Evolutionary conservation across 108 stramenopile genomes (phyloP).

Genomic region (Skeletonema tropicum): DNA sequence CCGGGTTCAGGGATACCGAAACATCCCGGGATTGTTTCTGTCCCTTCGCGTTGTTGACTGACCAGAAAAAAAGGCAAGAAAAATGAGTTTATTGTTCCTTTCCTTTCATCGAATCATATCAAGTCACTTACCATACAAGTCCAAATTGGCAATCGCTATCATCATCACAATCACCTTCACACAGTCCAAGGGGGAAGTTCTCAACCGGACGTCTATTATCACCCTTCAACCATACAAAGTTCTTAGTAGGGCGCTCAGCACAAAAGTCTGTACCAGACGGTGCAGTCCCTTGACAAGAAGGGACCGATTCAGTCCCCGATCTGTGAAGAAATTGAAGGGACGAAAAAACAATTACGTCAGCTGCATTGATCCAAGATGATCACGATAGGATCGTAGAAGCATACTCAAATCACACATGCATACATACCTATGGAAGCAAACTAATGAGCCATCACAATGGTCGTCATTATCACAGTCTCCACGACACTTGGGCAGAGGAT

Average conservation of each 20-base stretch:
- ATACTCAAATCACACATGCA: no score
- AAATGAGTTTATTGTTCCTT: not conserved
- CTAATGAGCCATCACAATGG: not conserved
- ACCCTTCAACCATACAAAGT: not conserved
- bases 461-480: not conserved
- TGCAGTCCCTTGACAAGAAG: not conserved
- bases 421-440: conserved; percentile 1
- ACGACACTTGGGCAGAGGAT: not conserved
- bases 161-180: conserved; percentile 19
- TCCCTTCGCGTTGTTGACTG: not conserved
- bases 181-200: conserved; percentile 15
- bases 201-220: conserved; percentile 3
- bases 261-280: not conserved
- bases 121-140: not conserved
- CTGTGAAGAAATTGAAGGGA: not conserved
- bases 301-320: not conserved
- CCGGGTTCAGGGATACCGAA: not conserved
- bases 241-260: not conserved
- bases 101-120: no score
- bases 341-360: no score
- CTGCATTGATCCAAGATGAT: no score
- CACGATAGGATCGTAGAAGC: no score
- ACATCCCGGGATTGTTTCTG: not conserved
- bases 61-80: not conserved
- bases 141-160: conserved; percentile 3